phyloP scores from a whole-genome alignment of 2,329 filamentous ascomycete genomes.

The Neofusicoccum umdonicola region DNA sequence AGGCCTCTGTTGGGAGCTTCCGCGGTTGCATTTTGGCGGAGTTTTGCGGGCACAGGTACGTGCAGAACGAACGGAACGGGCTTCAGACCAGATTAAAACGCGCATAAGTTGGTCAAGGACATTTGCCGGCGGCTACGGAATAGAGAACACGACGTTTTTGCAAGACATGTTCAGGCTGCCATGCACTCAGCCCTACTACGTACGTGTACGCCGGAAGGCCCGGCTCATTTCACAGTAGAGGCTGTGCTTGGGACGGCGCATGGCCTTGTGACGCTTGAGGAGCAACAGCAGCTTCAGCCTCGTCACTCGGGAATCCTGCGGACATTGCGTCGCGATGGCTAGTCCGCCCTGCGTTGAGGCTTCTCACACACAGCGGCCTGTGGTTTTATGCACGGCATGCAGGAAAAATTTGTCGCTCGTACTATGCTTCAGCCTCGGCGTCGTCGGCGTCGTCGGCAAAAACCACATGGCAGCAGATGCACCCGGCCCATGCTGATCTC shows the following conservation, averaged over 20 bases:
- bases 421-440: background rate
- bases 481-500: background rate
- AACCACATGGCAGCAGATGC: background rate
- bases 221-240: constrained; percentile 13
- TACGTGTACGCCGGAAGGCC: constrained; percentile 8
- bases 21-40: constrained; percentile 9
- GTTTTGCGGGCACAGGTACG: constrained; percentile 5
- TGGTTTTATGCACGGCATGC: constrained; percentile 9
- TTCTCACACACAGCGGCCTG: background rate
- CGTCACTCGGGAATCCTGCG: constrained; percentile 5
- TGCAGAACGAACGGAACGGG: background rate
- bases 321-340: constrained; percentile 2
- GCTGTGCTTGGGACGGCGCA: constrained; percentile 5
- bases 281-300: background rate
- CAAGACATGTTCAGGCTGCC: constrained; percentile 1
- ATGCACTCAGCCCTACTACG: background rate
- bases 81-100: background rate
- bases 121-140: background rate
- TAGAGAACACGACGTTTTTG: background rate
- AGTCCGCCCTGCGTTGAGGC: background rate
- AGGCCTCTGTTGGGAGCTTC: background rate
- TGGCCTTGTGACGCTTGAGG: background rate
- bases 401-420: constrained; percentile 2
- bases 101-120: background rate
- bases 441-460: background rate